Evolutionary conservation across 2,329 filamentous ascomycete species (phyloP), one percentile per base, ranked within the genome.

Genomic region (Trichoderma simmonsii): DNA sequence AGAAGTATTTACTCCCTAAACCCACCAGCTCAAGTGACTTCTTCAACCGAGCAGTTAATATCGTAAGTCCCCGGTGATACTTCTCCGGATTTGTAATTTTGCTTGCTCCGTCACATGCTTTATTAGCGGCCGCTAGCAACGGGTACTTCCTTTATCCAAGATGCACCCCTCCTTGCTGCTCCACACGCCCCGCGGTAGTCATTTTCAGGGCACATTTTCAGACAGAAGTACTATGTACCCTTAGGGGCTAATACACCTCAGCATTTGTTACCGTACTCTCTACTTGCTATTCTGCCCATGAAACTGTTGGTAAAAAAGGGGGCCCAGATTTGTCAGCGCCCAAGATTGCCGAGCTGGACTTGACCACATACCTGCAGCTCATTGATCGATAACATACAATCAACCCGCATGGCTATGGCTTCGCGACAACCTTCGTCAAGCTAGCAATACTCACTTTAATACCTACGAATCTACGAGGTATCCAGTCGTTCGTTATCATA

Each of bases 241-340:
- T 21, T 2, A 2, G 1, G 0, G 12, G 18, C 43, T 21, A n/a
- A n/a, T 21, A 6, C 1, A 3, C 0, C 3, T 6, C 2, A 6
- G n/a, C n/a, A 21, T 3, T 9, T 9, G n/a, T 6, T 32, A 21
- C 18, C 1, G 66, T 69, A 69, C n/a, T 57, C 26, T 11, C 8
- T 69, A 60, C 63, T 26, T 28, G 4, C 12, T 18, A 8, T 12
- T 6, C n/a, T 34, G 6, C 9, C 18, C 7, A 7, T 51, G 18
- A n/a, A 66, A 15, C 5, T 12, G 43, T 56, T 54, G 54, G 48
- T 15, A 28, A 28, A 51, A 69, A 69, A 51, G 66, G 66, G 30
- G 66, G 66, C 6, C 66, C 28, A 61, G 57, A 69, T 69, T 69
- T 61, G 66, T 69, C 11, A 69, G 66, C 66, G 18, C 15, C n/a